These are phyloP conservation scores for Kodamaea kakaduensis DNA, from an alignment of 805 yeast genomes.

Conservation along the genomic window DNA sequence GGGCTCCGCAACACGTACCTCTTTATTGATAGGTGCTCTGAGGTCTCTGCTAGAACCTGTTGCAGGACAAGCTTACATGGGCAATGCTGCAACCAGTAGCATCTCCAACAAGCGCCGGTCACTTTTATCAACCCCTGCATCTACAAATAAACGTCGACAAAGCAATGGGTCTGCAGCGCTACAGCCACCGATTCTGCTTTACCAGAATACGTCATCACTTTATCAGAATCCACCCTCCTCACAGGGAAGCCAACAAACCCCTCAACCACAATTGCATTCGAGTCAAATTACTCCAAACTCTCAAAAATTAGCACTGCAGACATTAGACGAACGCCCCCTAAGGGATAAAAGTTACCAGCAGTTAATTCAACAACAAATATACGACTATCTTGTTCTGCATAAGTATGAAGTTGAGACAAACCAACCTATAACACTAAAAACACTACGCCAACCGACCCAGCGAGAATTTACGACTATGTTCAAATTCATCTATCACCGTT, in stretches of 20 bases:
- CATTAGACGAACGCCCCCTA: slow-evolving; percentile 68
- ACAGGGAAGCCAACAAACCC: slow-evolving; percentile 17
- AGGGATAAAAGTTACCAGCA: slow-evolving; percentile 67
- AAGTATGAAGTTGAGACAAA: slow-evolving; percentile 73
- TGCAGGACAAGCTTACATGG: neutral
- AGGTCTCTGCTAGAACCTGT: slow-evolving; percentile 14
- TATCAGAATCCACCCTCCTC: slow-evolving; percentile 13
- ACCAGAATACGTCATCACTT: neutral
- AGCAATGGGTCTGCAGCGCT: slow-evolving; percentile 13
- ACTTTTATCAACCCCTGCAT: slow-evolving; percentile 32
- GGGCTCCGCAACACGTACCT: slow-evolving; percentile 20
- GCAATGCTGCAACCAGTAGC: slow-evolving; percentile 3
- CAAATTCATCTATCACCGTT: slow-evolving; percentile 69
- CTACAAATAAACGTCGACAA: slow-evolving; percentile 23
- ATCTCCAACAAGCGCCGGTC: slow-evolving; percentile 23
- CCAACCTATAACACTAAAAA: slow-evolving; percentile 60
- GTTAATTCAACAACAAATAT: slow-evolving; percentile 62
- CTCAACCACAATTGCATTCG: slow-evolving; percentile 13
- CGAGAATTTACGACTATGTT: slow-evolving; percentile 77
- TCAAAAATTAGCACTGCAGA: slow-evolving; percentile 6
- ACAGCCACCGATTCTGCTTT: slow-evolving; percentile 10
- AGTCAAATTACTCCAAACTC: slow-evolving; percentile 9
- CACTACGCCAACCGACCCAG: slow-evolving; percentile 77
- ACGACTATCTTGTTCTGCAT: slow-evolving; percentile 57
- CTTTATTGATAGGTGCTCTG: slow-evolving; percentile 17